Evolutionary conservation across 139 green algal species (phyloP).

Genomic region (Coelastrella sp.): DNA sequence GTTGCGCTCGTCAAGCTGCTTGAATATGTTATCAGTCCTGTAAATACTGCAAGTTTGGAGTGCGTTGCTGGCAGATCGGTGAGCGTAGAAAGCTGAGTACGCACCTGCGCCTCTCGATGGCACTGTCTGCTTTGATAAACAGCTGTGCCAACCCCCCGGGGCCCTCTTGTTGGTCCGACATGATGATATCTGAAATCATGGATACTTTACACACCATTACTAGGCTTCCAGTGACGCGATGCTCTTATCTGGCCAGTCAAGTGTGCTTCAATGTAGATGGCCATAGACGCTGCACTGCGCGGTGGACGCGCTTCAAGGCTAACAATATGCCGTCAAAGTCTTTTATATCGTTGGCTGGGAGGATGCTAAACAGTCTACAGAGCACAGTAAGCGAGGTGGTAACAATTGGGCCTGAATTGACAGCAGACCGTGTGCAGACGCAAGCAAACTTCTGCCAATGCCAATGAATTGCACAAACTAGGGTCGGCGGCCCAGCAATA

Average conservation of each 20-base stretch:
- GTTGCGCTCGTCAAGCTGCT: slow-evolving; percentile 77
- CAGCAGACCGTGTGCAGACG: no score
- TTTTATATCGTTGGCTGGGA: no score
- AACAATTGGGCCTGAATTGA: background rate
- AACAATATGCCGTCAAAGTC: no score
- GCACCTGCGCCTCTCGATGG: slow-evolving; percentile 41
- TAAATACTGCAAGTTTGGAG: no score
- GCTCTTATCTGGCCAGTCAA: background rate
- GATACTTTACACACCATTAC: background rate
- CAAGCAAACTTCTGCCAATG: no score
- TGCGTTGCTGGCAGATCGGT: background rate
- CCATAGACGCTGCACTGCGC: background rate
- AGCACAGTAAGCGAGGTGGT: background rate
- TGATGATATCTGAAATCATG: background rate
- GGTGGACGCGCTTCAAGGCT: no score
- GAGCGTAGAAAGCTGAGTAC: background rate
- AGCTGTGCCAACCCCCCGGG: slow-evolving; percentile 21
- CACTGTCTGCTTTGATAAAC: slow-evolving; percentile 30
- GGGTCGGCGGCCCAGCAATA: no score
- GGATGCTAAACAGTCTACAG: background rate
- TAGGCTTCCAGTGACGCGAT: background rate
- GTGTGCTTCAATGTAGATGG: background rate
- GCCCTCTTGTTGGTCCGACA: background rate
- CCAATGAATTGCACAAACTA: background rate
- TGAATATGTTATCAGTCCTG: slow-evolving; percentile 86